Evolutionary conservation across 164 flowering plant genomes (phyloP), one percentile per base, ranked within the genome.

Genomic region (Sextonia rubra): DNA sequence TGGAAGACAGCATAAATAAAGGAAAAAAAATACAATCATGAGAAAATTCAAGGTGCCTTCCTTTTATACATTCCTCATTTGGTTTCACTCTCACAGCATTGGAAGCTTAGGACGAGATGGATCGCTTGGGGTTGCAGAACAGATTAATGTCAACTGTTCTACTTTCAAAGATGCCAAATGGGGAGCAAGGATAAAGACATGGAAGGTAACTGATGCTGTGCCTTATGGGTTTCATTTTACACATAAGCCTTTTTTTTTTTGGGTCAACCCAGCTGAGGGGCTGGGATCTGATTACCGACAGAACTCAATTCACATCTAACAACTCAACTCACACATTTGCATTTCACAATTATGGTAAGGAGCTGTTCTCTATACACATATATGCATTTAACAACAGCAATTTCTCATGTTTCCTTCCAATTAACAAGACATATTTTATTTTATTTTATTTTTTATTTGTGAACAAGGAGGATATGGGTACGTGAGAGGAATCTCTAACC

Each of bases 141-240:
- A 76, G 0, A 77, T 90, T 18, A 73, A 64, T 47, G 87, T 90
- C 6, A 12, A 17, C 8, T 56, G 77, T 12, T 82, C 86, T 66
- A 82, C 48, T 3, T 84, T 90, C 68, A 74, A 26, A 0, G 73
- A 78, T 60, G 83, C 90, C 5, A 15, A 2, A 2, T 81, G 83
- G 75, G 90, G 90, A 55, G 88, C 78, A 12, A 85, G 91, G 75
- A 90, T 90, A 77, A 90, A 90, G 79, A 90, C 91, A 75, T 80
- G 75, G 80, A 81, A 66, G 74, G 76, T 73, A 64, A 9, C 26
- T 62, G 18, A 17, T 8, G 44, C 8, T 37, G 5, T 32, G 44
- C 44, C 1, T n/a, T 37, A 2, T 1, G 44, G 44, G 44, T 7
- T 37, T 37, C 44, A 37, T 37, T 37, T n/a, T 37, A n/a, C n/a